Conservation (phyloP, 1,139 yeast species). For the Ogataea hybrid region DNA sequence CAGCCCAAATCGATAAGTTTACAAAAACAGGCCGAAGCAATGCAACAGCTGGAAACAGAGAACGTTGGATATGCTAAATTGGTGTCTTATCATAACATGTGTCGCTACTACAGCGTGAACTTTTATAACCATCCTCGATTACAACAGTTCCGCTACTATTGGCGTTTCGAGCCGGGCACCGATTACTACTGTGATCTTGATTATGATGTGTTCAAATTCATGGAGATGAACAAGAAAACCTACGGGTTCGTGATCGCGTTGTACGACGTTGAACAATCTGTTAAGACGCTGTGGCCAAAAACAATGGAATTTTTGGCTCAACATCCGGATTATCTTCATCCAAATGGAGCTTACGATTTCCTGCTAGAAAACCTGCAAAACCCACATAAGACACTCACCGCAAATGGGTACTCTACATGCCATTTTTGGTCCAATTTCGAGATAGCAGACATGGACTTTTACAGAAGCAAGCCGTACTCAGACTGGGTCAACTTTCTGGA, state of each 20-base stretch:
- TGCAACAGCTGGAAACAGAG: slow-evolving; percentile 40
- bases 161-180: slow-evolving; percentile 83
- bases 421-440: slow-evolving; percentile 91
- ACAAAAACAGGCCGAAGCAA: slow-evolving; percentile 39
- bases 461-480: slow-evolving; percentile 61
- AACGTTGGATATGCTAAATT: slow-evolving; percentile 62
- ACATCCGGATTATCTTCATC: slow-evolving; percentile 60
- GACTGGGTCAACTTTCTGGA: slow-evolving; percentile 67
- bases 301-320: slow-evolving; percentile 55
- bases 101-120: slow-evolving; percentile 66
- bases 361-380: slow-evolving; percentile 63
- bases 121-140: slow-evolving; percentile 65
- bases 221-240: slow-evolving; percentile 59
- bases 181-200: slow-evolving; percentile 63
- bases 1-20: slow-evolving; percentile 58
- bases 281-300: slow-evolving; percentile 66
- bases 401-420: slow-evolving; percentile 78
- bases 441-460: slow-evolving; percentile 79
- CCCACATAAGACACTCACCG: slow-evolving; percentile 49
- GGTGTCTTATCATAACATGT: slow-evolving; percentile 76
- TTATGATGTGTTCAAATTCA: slow-evolving; percentile 74
- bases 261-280: slow-evolving; percentile 66
- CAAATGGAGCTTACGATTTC: slow-evolving; percentile 71
- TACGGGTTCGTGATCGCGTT: slow-evolving; percentile 71
- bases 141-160: slow-evolving; percentile 57